Conservation (phyloP, 768 basidiomycete species). For the Sarcodon sp. region DNA sequence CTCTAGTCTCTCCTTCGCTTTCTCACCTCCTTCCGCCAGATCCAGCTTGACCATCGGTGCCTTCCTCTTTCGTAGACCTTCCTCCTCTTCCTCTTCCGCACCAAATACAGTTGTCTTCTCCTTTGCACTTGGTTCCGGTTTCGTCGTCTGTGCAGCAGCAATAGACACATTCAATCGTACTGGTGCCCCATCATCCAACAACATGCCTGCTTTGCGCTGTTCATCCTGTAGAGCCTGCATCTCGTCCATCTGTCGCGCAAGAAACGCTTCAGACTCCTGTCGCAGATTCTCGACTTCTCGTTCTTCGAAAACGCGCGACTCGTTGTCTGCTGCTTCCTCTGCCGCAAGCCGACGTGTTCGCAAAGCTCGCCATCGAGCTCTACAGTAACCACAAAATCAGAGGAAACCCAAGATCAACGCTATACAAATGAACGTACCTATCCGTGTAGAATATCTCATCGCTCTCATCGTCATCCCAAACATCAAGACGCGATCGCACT, state of each 20-base stretch:
- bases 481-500: slow-evolving; percentile 68
- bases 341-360: slow-evolving; percentile 57
- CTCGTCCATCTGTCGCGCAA: slow-evolving; percentile 91
- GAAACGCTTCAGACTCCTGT: slow-evolving; percentile 85
- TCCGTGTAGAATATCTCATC: slow-evolving; percentile 90
- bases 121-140: slow-evolving; percentile 30
- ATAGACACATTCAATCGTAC: slow-evolving; percentile 77
- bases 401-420: background rate
- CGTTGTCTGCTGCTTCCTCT: slow-evolving; percentile 77
- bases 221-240: slow-evolving; percentile 87
- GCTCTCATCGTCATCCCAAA: slow-evolving; percentile 90
- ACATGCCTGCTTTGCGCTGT: slow-evolving; percentile 80
- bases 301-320: slow-evolving; percentile 72
- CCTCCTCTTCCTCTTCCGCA: slow-evolving; percentile 85
- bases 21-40: slow-evolving; percentile 70
- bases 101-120: slow-evolving; percentile 51
- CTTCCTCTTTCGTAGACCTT: slow-evolving; percentile 64
- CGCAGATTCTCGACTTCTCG: slow-evolving; percentile 81
- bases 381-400: slow-evolving; percentile 15
- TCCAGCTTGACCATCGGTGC: slow-evolving; percentile 84
- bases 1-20: slow-evolving; percentile 68
- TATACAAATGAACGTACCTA: slow-evolving; percentile 32
- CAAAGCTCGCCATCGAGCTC: slow-evolving; percentile 76
- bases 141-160: slow-evolving; percentile 28
- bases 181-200: slow-evolving; percentile 86